A percentile compares a stretch with the other conserved stretches of the same genome.
phyloP scores from a whole-genome alignment of 2,329 filamentous ascomycete genomes.

The Aspergillus fumigatiaffinis region DNA sequence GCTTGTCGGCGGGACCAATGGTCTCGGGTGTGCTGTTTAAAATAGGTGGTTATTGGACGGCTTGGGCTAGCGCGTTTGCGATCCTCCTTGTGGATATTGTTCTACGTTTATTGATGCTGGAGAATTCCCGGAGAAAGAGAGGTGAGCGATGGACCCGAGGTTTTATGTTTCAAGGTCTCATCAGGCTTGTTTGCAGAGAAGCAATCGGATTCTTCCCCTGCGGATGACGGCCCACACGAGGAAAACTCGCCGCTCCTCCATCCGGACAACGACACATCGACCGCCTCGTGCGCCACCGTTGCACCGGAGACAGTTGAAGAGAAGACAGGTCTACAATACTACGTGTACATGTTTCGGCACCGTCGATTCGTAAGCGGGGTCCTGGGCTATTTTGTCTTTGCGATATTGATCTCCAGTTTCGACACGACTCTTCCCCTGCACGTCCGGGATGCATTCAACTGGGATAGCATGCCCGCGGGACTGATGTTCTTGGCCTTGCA shows the following conservation, averaged over 20 bases:
- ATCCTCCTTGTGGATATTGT: slow-evolving; percentile 26
- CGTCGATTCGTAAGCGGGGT: slow-evolving; percentile 42
- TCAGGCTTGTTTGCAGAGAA: neutral
- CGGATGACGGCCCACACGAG: neutral
- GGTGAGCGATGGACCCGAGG: neutral
- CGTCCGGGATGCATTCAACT: slow-evolving; percentile 50
- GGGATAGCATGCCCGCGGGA: slow-evolving; percentile 53
- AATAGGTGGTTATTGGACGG: slow-evolving; percentile 25
- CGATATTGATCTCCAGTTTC: slow-evolving; percentile 51
- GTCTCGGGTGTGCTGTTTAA: slow-evolving; percentile 26
- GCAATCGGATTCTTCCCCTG: neutral
- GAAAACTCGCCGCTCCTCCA: slow-evolving; percentile 10
- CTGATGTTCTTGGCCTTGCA: slow-evolving; percentile 56
- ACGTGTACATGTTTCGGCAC: slow-evolving; percentile 41
- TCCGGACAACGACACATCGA: neutral
- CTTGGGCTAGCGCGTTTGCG: slow-evolving; percentile 25
- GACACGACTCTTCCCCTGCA: slow-evolving; percentile 56
- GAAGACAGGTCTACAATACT: slow-evolving; percentile 12
- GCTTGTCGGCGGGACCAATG: slow-evolving; percentile 25
- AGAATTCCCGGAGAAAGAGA: slow-evolving; percentile 2
- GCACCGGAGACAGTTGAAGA: neutral
- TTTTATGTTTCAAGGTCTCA: neutral
- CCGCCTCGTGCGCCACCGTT: neutral
- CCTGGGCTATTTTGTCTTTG: slow-evolving; percentile 44
- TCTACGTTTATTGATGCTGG: slow-evolving; percentile 23